These are phyloP conservation scores for Phylloporus sp. DNA, from an alignment of 768 basidiomycete genomes.

Conservation along the genomic window DNA sequence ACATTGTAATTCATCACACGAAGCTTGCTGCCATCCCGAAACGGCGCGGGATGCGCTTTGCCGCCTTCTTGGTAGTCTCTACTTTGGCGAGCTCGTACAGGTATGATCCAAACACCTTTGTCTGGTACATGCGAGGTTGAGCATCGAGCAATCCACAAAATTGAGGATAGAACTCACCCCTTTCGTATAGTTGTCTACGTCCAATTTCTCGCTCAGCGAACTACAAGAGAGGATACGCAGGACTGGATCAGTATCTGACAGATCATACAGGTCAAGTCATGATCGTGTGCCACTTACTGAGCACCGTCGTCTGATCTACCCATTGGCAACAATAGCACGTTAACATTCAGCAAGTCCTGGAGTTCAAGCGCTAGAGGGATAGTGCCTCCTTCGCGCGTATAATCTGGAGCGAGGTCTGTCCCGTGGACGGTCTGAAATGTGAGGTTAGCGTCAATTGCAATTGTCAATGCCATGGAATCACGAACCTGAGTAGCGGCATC, in stretches of 20 bases:
- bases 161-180: background rate
- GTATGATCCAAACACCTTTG: background rate
- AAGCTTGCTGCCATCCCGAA: background rate
- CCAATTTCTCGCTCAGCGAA: conserved; percentile 92
- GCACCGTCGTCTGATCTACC: conserved; percentile 91
- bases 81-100: background rate
- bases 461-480: background rate
- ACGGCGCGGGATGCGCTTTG: background rate
- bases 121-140: too few relatives aligned
- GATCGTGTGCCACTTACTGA: conserved; percentile 62
- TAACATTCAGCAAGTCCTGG: conserved; percentile 73
- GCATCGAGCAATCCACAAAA: background rate
- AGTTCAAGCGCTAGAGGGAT: conserved; percentile 88
- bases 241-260: background rate
- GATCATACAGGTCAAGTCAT: too few relatives aligned
- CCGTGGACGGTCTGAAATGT: background rate
- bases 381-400: conserved; percentile 82
- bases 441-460: background rate
- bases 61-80: background rate
- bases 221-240: conserved; percentile 32
- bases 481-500: conserved; percentile 51
- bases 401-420: conserved; percentile 32
- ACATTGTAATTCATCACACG: background rate
- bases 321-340: conserved; percentile 84
- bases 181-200: conserved; percentile 60